Conservation (phyloP, 2,329 filamentous ascomycete genomes). For the Bipolaris zeicola region DNA sequence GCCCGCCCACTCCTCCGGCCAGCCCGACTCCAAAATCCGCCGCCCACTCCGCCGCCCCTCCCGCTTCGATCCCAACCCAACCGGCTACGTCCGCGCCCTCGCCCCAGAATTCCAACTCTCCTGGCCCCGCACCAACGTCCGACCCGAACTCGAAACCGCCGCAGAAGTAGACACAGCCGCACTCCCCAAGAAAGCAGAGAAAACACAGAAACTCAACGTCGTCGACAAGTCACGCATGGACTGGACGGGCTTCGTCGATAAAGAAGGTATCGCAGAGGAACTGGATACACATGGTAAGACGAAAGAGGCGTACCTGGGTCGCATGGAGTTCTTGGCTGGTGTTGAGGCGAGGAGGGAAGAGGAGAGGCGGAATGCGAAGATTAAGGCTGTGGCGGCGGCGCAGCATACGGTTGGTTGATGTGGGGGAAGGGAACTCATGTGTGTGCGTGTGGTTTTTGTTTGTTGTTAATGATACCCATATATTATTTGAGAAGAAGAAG, state of each 20-base stretch:
- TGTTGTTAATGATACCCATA: constrained; percentile 15
- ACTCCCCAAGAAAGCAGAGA: constrained; percentile 37
- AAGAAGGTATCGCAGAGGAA: constrained; percentile 66
- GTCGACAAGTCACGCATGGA: constrained; percentile 70
- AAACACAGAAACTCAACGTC: constrained; percentile 66
- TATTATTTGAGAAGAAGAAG: background rate
- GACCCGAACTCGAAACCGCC: constrained; percentile 21
- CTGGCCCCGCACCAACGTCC: constrained; percentile 40
- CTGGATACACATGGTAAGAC: constrained; percentile 65
- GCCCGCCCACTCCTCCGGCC: constrained; percentile 5
- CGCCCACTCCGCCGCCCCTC: constrained; percentile 52
- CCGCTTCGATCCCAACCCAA: constrained; percentile 59
- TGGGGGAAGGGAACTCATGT: background rate
- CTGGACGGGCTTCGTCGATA: constrained; percentile 68
- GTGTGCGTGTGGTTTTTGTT: background rate
- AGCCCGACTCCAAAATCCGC: constrained; percentile 27
- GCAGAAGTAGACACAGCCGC: constrained; percentile 17
- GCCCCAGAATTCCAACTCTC: constrained; percentile 52
- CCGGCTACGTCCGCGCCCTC: constrained; percentile 53
- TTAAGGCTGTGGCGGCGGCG: constrained; percentile 45
- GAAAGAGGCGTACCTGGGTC: constrained; percentile 64
- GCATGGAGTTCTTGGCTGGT: constrained; percentile 66
- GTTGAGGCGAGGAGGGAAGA: constrained; percentile 63
- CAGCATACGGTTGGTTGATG: constrained; percentile 4
- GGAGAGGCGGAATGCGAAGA: constrained; percentile 55